Base-by-base conservation (phyloP, 176 grass and related monocot genomes). In the Eleusine coracana region DNA sequence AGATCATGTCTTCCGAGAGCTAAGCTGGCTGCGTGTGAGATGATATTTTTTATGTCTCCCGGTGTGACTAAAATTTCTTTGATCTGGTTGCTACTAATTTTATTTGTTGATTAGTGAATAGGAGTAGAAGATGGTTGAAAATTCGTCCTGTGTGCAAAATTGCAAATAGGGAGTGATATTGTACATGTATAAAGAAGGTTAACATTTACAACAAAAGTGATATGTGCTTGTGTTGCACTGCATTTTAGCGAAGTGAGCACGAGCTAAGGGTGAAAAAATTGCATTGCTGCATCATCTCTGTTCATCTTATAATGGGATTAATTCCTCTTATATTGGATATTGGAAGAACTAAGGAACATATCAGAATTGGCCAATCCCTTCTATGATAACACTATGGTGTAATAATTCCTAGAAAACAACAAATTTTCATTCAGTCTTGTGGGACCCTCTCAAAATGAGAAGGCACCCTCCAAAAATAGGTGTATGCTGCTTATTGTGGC, bases 1-100 rank as follows among this genome's bases (percentile, higher is more conserved):
- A 98, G 88, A 94, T 98, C 76, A 90, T 91, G 86, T 80, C 92
- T 56, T 87, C 87, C 10, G 73, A 44, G 64, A 91, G 29, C 76
- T 80, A 54, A 87, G 39, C 56, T 87, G 49, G 14, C 20, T 13
- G 49, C 70, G 18, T 20, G 14, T 17, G 10, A 49, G 82, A 69
- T 51, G 58, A 14, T 41, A 56, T 55, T 28, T 2, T 48, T 25
- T 48, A 36, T 48, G 34, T 71, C 63, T 55, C 71, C 49, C 34
- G 6, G 75, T 85, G 82, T 81, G 54, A 48, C 60, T 6, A 37
- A 42, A 74, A 62, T 54, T 83, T 88, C 27, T 74, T 88, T 69
- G 3, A 21, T 76, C 28, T 68, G 65, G 68, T 40, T 85, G 37
- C 83, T 60, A 38, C 66, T 82, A 67, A 82, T 86, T 50, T 82